Base-by-base conservation (phyloP, 169 alveolate genomes). In the Babesia gibsoni region DNA sequence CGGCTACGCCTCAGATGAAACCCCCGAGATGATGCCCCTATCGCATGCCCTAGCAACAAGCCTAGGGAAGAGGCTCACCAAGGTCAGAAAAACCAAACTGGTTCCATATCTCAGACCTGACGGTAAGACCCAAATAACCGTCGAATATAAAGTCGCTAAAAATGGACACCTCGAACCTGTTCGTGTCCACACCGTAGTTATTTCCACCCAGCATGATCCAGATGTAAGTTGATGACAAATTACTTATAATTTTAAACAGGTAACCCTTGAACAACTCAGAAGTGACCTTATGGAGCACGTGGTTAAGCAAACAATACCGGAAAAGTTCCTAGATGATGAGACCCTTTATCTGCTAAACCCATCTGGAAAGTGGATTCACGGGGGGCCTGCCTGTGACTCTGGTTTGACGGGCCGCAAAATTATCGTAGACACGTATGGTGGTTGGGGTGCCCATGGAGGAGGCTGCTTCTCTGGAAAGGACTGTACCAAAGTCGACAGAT, bases 361-460 rank as follows among this genome's bases (percentile, higher is more conserved):
- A 12, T 93, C 99, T 16, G 99, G 98, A 27, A 81, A 89, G 45
- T 98, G 97, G 90, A 95, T 93, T n/a, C 90, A 92, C 22, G 99
- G 99, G 16, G 99, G 99, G 10, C 99, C 99, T 18, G 96, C 96
- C 65, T 99, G 98, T 41, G 99, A 98, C 84, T 97, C 99, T 8
- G 99, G 99, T 29, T 93, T 96, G 42, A 96, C 99, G 14, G 99
- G 99, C 64, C 93, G 99, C 50, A 98, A 98, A 86, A 96, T 97
- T 67, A 96, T 98, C 56, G 98, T 97, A 37, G 99, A 97, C 87
- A 98, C 99, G 25, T 98, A 97, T 88, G 99, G 98, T 29, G 99
- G 99, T 49, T 97, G 99, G 99, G 99, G 99, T 16, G 99, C 98
- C 23, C 99, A 97, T 84, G 99, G 99, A 23, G 99, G 99, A 14